Base-by-base conservation (phyloP, 2,329 filamentous ascomycete species). In the Botryotinia convoluta region DNA sequence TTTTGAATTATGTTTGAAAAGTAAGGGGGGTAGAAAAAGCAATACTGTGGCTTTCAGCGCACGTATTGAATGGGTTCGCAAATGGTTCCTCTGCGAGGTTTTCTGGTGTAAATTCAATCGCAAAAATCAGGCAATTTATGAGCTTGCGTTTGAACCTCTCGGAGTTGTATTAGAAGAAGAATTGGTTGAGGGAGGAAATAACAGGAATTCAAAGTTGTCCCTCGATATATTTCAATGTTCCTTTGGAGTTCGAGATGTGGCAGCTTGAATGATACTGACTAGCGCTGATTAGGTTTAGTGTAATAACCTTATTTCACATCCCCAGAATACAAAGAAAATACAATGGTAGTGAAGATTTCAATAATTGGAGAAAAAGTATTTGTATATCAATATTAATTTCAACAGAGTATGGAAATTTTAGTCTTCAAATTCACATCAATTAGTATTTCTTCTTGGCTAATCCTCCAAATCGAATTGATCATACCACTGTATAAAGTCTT, bases 1-100 rank as follows among this genome's bases (percentile, higher is more conserved):
- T 89, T 71, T 77, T 85, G 82, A 54, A 54, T 69, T 68, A 72
- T 72, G 65, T 72, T 57, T 62, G 39, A 57, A 72, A 70, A 45
- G 74, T 74, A 76, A 76, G 77, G 76, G 74, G 59, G 69, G 59
- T 57, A 74, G 71, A 74, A 69, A 74, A 74, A 74, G 67, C 51
- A 74, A 59, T 72, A 60, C 35, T 76, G 76, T 78, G 76, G 77
- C 76, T 77, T 78, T 73, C 39, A 72, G 71, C 71, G 51, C 71
- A 69, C 29, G 39, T 45, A 72, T 48, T 61, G 18, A 18, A 32
- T 57, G 48, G 68, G 32, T 73, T 72, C 74, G 73, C 71, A 69
- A 71, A 75, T 74, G 73, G 73, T 62, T 73, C 57, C 74, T 74
- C 63, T 74, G 67, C 73, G 64, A 57, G 60, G 70, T 20, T 14